Conservation (phyloP, 2,329 filamentous ascomycete genomes). For the Aspergillus pseudoglaucus region DNA sequence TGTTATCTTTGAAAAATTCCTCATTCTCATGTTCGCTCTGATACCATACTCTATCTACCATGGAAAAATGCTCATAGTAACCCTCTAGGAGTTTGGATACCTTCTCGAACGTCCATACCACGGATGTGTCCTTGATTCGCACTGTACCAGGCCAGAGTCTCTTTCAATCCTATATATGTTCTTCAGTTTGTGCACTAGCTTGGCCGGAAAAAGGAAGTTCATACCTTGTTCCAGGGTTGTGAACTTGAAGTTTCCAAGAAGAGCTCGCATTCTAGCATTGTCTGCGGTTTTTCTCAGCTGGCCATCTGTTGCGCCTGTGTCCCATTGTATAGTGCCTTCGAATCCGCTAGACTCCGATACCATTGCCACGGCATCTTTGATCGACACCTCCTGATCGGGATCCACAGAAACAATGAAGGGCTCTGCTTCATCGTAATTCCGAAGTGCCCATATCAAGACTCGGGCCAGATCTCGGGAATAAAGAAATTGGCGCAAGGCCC, state of each 20-base stretch:
- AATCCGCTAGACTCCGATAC: not conserved
- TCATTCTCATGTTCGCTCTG: not conserved
- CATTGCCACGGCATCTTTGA: slow-evolving; percentile 1
- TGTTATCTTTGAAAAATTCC: not conserved
- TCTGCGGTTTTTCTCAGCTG: not conserved
- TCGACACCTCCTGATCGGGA: not conserved
- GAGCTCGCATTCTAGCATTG: slow-evolving; percentile 1
- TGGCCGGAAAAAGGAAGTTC: not conserved
- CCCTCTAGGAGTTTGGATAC: not conserved
- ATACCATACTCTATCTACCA: too few relatives aligned
- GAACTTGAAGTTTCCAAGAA: not conserved
- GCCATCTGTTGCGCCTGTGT: not conserved
- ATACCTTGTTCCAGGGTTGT: not conserved
- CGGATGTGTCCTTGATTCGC: not conserved
- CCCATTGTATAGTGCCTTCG: not conserved
- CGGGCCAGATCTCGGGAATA: not conserved
- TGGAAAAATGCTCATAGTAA: not conserved
- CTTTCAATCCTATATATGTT: not conserved
- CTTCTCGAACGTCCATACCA: not conserved
- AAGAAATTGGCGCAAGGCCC: not conserved
- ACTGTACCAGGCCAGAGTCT: not conserved
- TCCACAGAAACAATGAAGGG: slow-evolving; percentile 1
- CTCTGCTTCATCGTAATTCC: not conserved
- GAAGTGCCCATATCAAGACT: not conserved
- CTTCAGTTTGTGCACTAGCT: not conserved